These are phyloP conservation scores for Lactuca saligna DNA, from an alignment of 129 eudicot species.

Conservation along the genomic window DNA sequence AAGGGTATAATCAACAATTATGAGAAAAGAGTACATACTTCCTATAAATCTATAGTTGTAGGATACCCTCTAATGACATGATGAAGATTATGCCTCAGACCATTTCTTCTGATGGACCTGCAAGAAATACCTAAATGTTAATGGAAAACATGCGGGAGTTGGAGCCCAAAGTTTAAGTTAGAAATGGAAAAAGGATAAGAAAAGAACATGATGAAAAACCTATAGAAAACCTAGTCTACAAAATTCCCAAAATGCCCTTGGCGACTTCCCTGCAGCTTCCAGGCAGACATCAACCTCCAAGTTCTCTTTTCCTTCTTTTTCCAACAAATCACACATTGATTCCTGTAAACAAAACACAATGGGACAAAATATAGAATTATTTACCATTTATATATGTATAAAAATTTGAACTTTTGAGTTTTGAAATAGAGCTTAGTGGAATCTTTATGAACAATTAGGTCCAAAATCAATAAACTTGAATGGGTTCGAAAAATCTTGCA, in stretches of 20 bases:
- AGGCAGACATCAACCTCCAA: slow-evolving; percentile 73
- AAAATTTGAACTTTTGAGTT: neutral
- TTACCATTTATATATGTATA: neutral
- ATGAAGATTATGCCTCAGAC: slow-evolving; percentile 91
- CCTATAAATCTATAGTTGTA: slow-evolving; percentile 99
- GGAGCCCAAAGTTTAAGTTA: neutral
- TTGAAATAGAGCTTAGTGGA: neutral
- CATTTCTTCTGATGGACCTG: slow-evolving; percentile 81
- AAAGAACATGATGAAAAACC: slow-evolving; percentile 34
- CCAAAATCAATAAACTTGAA: slow-evolving; percentile 17
- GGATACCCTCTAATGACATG: slow-evolving; percentile 92
- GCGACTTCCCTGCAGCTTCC: slow-evolving; percentile 84
- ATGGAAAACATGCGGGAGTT: neutral
- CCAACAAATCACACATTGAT: slow-evolving; percentile 81
- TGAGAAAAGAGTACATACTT: slow-evolving; percentile 45
- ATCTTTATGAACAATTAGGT: neutral
- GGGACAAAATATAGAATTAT: neutral
- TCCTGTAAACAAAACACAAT: slow-evolving; percentile 48
- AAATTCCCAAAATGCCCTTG: slow-evolving; percentile 96
- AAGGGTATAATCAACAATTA: no score
- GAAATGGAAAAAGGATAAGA: no score
- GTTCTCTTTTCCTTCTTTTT: slow-evolving; percentile 76
- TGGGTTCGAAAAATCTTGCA: slow-evolving; percentile 4
- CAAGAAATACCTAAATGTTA: slow-evolving; percentile 12
- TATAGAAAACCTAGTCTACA: slow-evolving; percentile 80